These are phyloP conservation scores for Beta macrorhiza DNA, from an alignment of 179 eudicot genomes.

Conservation along the genomic window DNA sequence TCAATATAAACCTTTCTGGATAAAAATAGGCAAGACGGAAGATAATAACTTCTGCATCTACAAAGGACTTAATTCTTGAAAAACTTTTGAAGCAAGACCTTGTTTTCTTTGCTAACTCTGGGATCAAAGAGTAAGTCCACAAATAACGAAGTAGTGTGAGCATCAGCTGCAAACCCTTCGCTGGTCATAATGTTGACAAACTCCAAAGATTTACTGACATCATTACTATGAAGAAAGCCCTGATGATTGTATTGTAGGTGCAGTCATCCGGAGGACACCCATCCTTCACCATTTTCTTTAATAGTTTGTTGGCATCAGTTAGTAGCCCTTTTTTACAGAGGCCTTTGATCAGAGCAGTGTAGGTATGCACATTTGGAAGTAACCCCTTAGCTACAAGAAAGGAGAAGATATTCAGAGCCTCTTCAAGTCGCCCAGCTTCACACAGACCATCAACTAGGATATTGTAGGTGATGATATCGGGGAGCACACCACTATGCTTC, in stretches of 20 bases:
- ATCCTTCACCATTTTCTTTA: slow-evolving; percentile 7
- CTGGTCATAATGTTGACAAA: neutral
- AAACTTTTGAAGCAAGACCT: neutral
- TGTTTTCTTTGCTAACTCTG: neutral
- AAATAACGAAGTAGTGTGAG: neutral
- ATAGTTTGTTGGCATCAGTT: neutral
- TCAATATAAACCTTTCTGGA: too few species aligned
- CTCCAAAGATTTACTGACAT: neutral
- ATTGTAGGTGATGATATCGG: neutral
- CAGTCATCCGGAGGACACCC: slow-evolving; percentile 3
- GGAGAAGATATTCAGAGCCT: neutral
- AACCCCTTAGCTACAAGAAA: neutral
- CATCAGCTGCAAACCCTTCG: neutral
- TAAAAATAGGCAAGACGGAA: too few species aligned
- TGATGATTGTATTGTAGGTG: neutral
- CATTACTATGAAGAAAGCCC: neutral
- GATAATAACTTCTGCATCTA: too few species aligned
- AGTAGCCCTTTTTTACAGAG: slow-evolving; percentile 1
- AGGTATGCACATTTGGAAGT: neutral
- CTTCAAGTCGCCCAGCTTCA: slow-evolving; percentile 1
- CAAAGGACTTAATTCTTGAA: neutral
- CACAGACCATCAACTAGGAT: neutral
- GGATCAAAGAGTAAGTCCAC: neutral
- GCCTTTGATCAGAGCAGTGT: neutral
- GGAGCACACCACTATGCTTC: neutral